Percentiles rank a stretch among this genome's conserved stretches.
Evolutionary conservation across 345 rosid species (phyloP).

Genomic region (Syzygium grande): DNA sequence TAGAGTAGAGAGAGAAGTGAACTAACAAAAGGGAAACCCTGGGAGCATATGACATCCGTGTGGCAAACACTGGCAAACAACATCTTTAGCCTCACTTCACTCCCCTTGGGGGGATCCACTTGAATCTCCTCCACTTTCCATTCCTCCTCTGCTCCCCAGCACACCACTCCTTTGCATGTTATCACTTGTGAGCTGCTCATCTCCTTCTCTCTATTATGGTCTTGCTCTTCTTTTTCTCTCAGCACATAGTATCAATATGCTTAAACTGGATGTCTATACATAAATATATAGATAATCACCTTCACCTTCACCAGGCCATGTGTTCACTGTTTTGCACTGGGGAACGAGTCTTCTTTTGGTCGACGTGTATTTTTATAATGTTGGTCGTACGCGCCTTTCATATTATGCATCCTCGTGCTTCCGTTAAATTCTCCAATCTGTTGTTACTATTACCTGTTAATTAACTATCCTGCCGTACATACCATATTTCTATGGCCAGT

Average conservation of each 20-base stretch:
- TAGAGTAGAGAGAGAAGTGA: background rate
- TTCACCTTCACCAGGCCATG: background rate
- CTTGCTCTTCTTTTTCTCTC: background rate
- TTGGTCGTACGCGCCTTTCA: background rate
- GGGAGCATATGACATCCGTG: conserved; percentile 26
- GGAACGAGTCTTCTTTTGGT: background rate
- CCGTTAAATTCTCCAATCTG: background rate
- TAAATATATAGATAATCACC: background rate
- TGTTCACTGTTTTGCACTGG: background rate
- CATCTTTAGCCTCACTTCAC: conserved; percentile 52
- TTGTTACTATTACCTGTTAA: background rate
- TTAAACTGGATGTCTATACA: background rate
- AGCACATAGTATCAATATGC: background rate
- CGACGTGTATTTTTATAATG: background rate
- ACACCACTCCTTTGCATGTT: conserved; percentile 29
- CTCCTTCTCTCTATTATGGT: background rate
- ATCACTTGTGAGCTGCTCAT: background rate
- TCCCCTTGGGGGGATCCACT: conserved; percentile 53
- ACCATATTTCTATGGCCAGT: too few species aligned
- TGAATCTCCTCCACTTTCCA: conserved; percentile 50
- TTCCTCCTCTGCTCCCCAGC: conserved; percentile 41
- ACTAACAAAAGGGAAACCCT: conserved; percentile 29
- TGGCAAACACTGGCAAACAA: conserved; percentile 62
- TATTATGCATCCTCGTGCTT: background rate
- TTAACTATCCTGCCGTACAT: too few species aligned